A percentile compares a stretch with the other conserved stretches of the same genome.
Conservation (phyloP, 2,329 filamentous ascomycete genomes). For the Sarocladium strictum region DNA sequence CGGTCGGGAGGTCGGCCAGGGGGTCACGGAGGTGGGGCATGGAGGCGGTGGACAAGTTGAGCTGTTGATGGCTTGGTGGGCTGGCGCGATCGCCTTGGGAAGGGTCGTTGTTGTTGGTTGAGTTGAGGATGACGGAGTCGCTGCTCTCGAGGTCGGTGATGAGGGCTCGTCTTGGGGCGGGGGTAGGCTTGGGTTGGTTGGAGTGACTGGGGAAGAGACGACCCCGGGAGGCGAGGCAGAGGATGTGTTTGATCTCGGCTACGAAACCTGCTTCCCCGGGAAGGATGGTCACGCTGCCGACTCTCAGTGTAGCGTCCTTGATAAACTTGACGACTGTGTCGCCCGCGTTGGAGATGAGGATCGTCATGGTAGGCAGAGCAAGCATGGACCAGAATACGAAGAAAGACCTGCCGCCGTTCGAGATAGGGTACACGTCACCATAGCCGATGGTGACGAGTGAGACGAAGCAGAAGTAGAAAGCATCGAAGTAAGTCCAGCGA, state of each 20-base stretch:
- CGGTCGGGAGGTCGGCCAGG: conserved; percentile 31
- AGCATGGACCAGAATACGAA: conserved; percentile 92
- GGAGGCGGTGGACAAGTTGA: background rate
- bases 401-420: conserved; percentile 73
- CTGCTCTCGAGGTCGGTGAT: conserved; percentile 2
- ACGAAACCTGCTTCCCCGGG: conserved; percentile 48
- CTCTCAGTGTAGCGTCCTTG: conserved; percentile 46
- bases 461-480: conserved; percentile 81
- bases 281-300: conserved; percentile 56
- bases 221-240: conserved; percentile 37
- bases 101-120: conserved; percentile 6
- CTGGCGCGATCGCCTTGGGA: background rate
- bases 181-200: conserved; percentile 8
- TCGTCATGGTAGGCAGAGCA: conserved; percentile 81
- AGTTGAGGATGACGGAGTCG: background rate
- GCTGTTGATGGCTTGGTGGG: background rate
- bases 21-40: conserved; percentile 26
- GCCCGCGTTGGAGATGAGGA: conserved; percentile 76
- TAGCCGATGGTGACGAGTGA: conserved; percentile 83
- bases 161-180: background rate
- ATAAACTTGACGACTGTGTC: conserved; percentile 70
- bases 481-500: conserved; percentile 74
- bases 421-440: conserved; percentile 71
- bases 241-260: conserved; percentile 37
- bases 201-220: conserved; percentile 26